Base-by-base conservation (phyloP, 768 basidiomycete genomes). In the Grammothele lineata region DNA sequence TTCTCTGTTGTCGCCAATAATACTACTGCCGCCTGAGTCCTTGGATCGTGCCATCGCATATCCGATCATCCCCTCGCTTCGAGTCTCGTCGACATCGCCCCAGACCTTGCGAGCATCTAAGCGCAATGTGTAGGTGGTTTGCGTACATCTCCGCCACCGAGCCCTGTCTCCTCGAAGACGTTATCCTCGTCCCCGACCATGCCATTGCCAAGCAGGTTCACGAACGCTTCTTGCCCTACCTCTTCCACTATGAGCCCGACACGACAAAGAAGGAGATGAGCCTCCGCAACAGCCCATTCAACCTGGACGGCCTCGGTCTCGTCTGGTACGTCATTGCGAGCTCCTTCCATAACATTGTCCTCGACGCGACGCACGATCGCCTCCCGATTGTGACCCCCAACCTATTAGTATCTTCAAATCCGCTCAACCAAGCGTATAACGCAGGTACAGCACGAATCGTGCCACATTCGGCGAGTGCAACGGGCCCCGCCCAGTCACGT, bases 111-210 rank as follows among this genome's bases (percentile, higher is more conserved):
- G n/a, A n/a, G n/a, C n/a, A n/a, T n/a, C n/a, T n/a, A n/a, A n/a
- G n/a, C n/a, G 43, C 14, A 11, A 63, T 65, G 63, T 63, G 60
- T 40, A 55, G 62, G 33, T 65, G 63, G 63, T 64, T 63, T 47
- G 56, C 62, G 14, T 64, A 65, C 50, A 47, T 65, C 40, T 61
- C 61, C 12, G 43, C 56, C 34, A 48, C 59, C 0, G 63, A 62
- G 52, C 59, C 54, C 8, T 54, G 54, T 43, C 53, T 65, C 24
- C 59, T 62, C 35, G 61, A 63, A 38, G 63, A 62, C 43, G 56
- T 62, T 2, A 56, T 63, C 45, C 54, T 63, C 35, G 46, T 47
- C 12, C 59, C 62, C 14, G 53, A 51, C 17, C 60, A 63, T 42
- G 45, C 59, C 3, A 50, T 65, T 41, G 44, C 62, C 7, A 62